Base-by-base conservation (phyloP, 805 yeast genomes). In the Lipomyces starkeyi region DNA sequence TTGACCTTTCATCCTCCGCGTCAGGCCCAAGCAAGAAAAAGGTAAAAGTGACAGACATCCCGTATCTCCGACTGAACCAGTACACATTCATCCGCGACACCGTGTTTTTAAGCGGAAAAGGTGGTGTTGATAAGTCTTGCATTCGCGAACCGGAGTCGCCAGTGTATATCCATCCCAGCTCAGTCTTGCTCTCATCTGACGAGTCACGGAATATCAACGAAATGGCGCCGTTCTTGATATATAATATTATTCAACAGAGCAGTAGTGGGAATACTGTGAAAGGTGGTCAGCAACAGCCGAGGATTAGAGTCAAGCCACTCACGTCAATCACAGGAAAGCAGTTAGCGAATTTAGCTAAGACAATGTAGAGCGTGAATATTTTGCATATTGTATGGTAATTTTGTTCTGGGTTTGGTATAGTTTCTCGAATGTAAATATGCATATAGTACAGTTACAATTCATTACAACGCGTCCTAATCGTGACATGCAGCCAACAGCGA, bases 121-220 rank as follows among this genome's bases (percentile, higher is more conserved):
- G 76, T 6, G 73, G 78, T 0, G 74, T 74, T 13, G 77, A 77
- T 14, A 74, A 77, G 27, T 64, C 71, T 5, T 59, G 68, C 43
- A 54, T 67, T 43, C 81, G 81, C 13, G 80, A 81, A 6, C 77
- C 81, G 6, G 87, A 85, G 40, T 87, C 86, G 13, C 81, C 80
- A 68, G 93, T 89, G 13, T 95, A 86, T 76, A 86, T 94, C 60
- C 98, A 94, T 76, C 93, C 97, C 13, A 79, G 84, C 6, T 91
- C 97, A 0, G 79, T 92, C 0, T 73, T 94, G 17, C 80, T 85
- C 43, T 61, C 67, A 4, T 35, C 66, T 1, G 63, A 56, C 35
- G 67, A 61, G 17, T 56, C 66, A 0, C 27, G 49, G 35, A 79
- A 81, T 27, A 71, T 83, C 25, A 96, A 96, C 1, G 86, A 85